Evolutionary conservation across 2,329 filamentous ascomycete genomes (phyloP), one percentile per base, ranked within the genome.

Genomic region (Ophiostoma montium): DNA sequence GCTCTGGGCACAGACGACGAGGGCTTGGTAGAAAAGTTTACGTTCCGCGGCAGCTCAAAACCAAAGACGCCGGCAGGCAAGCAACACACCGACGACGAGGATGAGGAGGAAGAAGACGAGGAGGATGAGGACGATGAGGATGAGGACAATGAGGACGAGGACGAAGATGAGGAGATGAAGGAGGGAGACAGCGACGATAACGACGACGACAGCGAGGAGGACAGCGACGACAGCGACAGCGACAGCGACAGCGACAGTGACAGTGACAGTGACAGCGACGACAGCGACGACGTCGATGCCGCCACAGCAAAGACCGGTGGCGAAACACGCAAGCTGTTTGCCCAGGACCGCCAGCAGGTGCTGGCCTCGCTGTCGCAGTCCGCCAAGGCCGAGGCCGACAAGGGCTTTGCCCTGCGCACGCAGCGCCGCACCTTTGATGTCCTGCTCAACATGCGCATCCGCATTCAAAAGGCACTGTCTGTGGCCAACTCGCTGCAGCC

Each of bases 351-450:
- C 54, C 82, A 81, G 59, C 74, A 69, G 3, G 74, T 86, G 35
- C 71, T 81, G 7, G 74, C 77, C 16, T 79, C 77, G 9, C 63
- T 75, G 39, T 67, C 70, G 2, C 71, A 82, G 59, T 81, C 83
- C 1, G 80, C 80, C 47, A 80, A 82, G 59, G 78, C 78, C 48
- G 92, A 96, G 61, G 79, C 84, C 5, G 78, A 82, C 38, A 96
- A 96, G 65, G 92, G 92, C 12, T 68, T 76, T 49, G 90, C 90
- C 0, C 86, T 98, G 35, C 90, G 88, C 58, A 72, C 80, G 50
- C 92, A 98, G 66, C 80, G 88, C 47, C 82, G 82, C 53, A 79
- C 82, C 1, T 98, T 95, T 60, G 90, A 96, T 57, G 78, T 85
- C 0, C 76, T 96, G 1, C 74, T 98, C 31, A 94, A 95, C 65